These are phyloP conservation scores for Talaromyces sp. DNA, from an alignment of 2,329 filamentous ascomycete genomes.

Conservation along the genomic window DNA sequence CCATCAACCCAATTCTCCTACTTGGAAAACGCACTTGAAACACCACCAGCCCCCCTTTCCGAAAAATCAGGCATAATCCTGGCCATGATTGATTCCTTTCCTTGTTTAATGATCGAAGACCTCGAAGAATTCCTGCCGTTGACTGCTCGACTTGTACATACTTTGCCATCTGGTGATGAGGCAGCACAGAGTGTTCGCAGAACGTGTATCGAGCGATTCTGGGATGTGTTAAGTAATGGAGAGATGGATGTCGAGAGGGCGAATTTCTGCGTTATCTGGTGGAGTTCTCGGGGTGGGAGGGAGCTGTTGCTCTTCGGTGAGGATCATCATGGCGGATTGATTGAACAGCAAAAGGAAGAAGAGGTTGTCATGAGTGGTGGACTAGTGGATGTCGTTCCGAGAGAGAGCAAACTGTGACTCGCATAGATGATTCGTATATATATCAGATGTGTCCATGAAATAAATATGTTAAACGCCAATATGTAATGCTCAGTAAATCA, in stretches of 20 bases:
- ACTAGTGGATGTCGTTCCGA: conserved; percentile 33
- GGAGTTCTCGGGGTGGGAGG: conserved; percentile 64
- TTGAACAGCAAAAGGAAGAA: conserved; percentile 43
- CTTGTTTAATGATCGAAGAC: conserved; percentile 64
- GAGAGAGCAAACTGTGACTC: conserved; percentile 49
- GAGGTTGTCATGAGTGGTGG: conserved; percentile 55
- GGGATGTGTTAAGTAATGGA: conserved; percentile 72
- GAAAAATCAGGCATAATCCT: conserved; percentile 75
- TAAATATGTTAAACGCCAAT: neutral
- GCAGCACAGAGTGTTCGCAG: conserved; percentile 53
- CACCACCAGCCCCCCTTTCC: conserved; percentile 45
- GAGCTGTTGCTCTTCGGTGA: conserved; percentile 53
- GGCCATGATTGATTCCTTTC: conserved; percentile 74
- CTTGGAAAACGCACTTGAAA: conserved; percentile 32
- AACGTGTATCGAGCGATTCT: conserved; percentile 66
- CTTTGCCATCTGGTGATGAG: conserved; percentile 49
- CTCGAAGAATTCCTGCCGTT: conserved; percentile 78
- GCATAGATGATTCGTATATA: neutral
- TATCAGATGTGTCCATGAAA: neutral
- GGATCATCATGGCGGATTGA: conserved; percentile 50
- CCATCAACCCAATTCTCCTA: conserved; percentile 37
- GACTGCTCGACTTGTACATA: conserved; percentile 63
- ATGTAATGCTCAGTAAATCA: neutral
- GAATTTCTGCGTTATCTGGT: conserved; percentile 77
- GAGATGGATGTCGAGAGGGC: conserved; percentile 87